These are phyloP conservation scores for Pseudevernia furfuracea DNA, from an alignment of 495 filamentous ascomycete species.

Conservation along the genomic window DNA sequence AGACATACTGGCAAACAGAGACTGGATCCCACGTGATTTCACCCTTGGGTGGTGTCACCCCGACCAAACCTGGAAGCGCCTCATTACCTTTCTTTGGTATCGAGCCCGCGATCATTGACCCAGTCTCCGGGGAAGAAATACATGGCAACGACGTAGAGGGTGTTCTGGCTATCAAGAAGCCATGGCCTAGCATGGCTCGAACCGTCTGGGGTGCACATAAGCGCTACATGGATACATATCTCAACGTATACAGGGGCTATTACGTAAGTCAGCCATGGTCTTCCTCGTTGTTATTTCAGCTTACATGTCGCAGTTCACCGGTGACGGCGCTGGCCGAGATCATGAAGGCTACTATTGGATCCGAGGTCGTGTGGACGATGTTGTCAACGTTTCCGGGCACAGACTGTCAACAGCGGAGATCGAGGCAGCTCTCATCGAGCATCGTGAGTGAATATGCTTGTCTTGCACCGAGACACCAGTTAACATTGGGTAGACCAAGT, in stretches of 20 bases:
- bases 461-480: background rate
- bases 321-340: conserved; percentile 93
- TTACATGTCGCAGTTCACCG: conserved; percentile 72
- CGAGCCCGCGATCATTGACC: conserved; percentile 96
- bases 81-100: conserved; percentile 86
- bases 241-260: conserved; percentile 96
- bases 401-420: conserved; percentile 96
- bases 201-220: conserved; percentile 98
- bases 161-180: conserved; percentile 94
- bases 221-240: conserved; percentile 97
- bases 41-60: conserved; percentile 49
- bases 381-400: conserved; percentile 96
- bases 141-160: conserved; percentile 96
- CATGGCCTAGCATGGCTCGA: conserved; percentile 98
- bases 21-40: conserved; percentile 84
- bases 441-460: conserved; percentile 45
- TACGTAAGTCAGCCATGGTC: conserved; percentile 57
- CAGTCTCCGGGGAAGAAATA: conserved; percentile 88
- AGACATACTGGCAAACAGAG: conserved; percentile 99
- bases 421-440: conserved; percentile 91
- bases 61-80: conserved; percentile 51
- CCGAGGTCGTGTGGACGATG: conserved; percentile 94
- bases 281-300: background rate
- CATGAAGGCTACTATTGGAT: conserved; percentile 99
- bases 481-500: conserved; percentile 48